phyloP scores from a whole-genome alignment of 75 land plant species.

The Cunninghamia lanceolata region DNA sequence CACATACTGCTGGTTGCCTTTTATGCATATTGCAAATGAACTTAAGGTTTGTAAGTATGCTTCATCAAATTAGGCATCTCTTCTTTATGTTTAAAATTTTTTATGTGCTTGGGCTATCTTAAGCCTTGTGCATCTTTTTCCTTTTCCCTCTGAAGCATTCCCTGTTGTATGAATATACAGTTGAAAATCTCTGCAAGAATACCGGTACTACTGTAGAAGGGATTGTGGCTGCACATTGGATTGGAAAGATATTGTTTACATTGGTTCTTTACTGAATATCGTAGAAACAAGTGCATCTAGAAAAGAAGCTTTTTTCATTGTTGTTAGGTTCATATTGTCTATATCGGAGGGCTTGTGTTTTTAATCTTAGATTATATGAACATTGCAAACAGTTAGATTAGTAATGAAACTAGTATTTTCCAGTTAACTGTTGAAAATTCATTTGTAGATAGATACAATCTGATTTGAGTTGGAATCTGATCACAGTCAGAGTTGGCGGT shows the following conservation, averaged over 20 bases:
- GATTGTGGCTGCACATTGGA: too few relatives aligned
- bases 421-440: not conserved
- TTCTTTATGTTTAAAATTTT: not conserved
- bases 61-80: not conserved
- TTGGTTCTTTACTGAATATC: too few relatives aligned
- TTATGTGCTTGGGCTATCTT: not conserved
- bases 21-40: conserved; percentile 4
- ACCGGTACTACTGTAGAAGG: too few relatives aligned
- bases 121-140: not conserved
- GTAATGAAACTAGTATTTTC: not conserved
- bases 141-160: too few relatives aligned
- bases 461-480: not conserved
- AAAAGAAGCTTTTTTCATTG: too few relatives aligned
- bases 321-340: too few relatives aligned
- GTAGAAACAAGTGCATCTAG: too few relatives aligned
- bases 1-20: not conserved
- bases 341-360: not conserved
- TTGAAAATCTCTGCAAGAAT: not conserved
- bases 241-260: too few relatives aligned
- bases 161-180: not conserved
- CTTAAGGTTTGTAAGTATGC: not conserved
- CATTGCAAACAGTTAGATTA: too few relatives aligned
- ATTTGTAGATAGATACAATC: not conserved
- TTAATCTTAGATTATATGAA: not conserved
- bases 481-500: not conserved